phyloP scores from a whole-genome alignment of 148 eudicot species.

The Rhododendron kiyosumense region DNA sequence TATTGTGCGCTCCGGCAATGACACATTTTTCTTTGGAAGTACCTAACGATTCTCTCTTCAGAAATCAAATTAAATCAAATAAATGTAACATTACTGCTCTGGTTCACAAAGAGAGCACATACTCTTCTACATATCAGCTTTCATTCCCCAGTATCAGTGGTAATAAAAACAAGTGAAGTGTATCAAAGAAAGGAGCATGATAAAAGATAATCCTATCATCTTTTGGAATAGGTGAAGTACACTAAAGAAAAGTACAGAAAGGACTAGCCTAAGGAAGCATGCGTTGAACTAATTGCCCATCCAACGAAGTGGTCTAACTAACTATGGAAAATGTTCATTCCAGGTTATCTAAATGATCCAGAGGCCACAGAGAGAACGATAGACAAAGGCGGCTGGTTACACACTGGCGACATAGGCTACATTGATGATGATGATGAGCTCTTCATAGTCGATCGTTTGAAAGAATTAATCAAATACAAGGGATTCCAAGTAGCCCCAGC shows the following conservation, averaged over 20 bases:
- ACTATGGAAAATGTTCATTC: not conserved
- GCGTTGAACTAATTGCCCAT: too few species aligned
- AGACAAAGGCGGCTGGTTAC: constrained; percentile 81
- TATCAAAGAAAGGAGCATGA: too few species aligned
- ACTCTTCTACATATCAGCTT: too few species aligned
- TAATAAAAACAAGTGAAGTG: too few species aligned
- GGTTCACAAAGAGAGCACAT: too few species aligned
- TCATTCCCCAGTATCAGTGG: too few species aligned
- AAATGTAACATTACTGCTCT: too few species aligned
- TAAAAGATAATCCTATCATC: not conserved
- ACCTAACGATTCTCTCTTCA: too few species aligned
- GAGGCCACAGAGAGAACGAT: constrained; percentile 68
- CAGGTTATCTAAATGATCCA: constrained; percentile 79
- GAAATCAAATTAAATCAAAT: too few species aligned
- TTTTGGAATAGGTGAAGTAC: not conserved
- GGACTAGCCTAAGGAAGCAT: too few species aligned
- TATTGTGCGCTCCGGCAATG: not conserved
- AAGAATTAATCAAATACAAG: constrained; percentile 86
- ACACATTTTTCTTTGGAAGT: not conserved
- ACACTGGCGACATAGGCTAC: constrained; percentile 87
- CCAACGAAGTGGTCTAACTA: not conserved
- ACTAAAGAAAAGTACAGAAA: too few species aligned
- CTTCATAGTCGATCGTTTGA: constrained; percentile 78
- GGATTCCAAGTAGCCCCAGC: constrained; percentile 96
- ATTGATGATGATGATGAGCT: constrained; percentile 78